phyloP scores from a whole-genome alignment of 2,329 filamentous ascomycete species.

The Colletotrichum gloeosporioides region DNA sequence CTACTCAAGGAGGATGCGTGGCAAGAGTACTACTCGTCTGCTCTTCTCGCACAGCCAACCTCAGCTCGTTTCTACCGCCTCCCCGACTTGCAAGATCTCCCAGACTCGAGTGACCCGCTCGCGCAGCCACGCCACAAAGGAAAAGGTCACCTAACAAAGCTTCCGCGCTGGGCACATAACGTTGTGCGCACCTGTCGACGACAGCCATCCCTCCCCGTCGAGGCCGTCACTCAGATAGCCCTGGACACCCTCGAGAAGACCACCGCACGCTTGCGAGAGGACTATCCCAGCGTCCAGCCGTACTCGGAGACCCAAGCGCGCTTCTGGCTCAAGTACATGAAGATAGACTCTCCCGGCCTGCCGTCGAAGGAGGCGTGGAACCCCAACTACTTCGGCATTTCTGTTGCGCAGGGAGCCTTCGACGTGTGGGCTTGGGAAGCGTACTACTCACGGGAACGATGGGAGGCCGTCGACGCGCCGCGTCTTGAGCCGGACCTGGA shows the following conservation, averaged over 20 bases:
- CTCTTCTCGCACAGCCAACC: conserved; percentile 26
- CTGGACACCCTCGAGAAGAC: neutral
- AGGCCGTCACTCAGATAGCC: neutral
- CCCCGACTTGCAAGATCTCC: conserved; percentile 13
- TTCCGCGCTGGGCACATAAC: conserved; percentile 5
- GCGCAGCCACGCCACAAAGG: neutral
- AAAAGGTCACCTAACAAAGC: neutral
- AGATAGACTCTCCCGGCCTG: neutral
- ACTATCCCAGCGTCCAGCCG: neutral
- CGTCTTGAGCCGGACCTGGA: conserved; percentile 11
- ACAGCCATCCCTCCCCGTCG: neutral
- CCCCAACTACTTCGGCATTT: neutral
- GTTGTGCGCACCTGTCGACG: neutral
- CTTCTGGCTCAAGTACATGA: conserved; percentile 16
- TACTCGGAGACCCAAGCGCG: conserved; percentile 6
- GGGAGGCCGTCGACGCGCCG: neutral
- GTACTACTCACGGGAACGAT: conserved; percentile 1
- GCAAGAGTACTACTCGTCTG: neutral
- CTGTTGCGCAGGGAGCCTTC: neutral
- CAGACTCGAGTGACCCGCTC: conserved; percentile 6
- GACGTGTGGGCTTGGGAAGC: conserved; percentile 2
- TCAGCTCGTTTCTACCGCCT: conserved; percentile 18
- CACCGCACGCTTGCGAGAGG: neutral
- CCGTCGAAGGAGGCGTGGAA: neutral
- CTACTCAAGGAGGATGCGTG: neutral